A percentile compares a stretch with the other conserved stretches of the same genome.
These are phyloP conservation scores for Tilletia horrida DNA, from an alignment of 1,284 basidiomycete species.

Conservation along the genomic window DNA sequence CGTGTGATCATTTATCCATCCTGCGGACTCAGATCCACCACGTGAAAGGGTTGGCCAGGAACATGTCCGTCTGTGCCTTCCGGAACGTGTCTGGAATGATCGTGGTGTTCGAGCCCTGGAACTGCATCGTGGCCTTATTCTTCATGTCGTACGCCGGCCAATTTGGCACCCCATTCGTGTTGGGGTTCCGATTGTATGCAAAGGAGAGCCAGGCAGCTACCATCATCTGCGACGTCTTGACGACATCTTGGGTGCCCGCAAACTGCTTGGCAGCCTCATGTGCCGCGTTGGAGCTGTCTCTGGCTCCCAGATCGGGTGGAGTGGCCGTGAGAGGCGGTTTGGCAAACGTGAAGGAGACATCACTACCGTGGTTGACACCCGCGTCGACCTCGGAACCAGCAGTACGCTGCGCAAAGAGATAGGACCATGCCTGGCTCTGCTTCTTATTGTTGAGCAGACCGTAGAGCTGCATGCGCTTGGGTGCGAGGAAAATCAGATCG, in stretches of 20 bases:
- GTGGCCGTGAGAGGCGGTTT: neutral
- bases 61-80: slow-evolving; percentile 15
- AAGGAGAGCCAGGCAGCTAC: slow-evolving; percentile 12
- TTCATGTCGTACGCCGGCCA: slow-evolving; percentile 15
- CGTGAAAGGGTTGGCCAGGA: slow-evolving; percentile 11
- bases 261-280: neutral
- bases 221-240: slow-evolving; percentile 3
- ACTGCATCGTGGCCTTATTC: slow-evolving; percentile 20
- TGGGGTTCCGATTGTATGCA: slow-evolving; percentile 7
- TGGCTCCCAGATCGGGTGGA: neutral
- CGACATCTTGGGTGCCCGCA: neutral
- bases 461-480: slow-evolving; percentile 15
- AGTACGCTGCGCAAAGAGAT: slow-evolving; percentile 6
- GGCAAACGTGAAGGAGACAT: neutral
- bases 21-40: slow-evolving; percentile 9
- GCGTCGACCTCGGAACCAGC: neutral
- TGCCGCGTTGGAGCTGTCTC: neutral
- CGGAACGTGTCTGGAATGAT: slow-evolving; percentile 28
- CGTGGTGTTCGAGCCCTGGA: slow-evolving; percentile 30
- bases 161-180: slow-evolving; percentile 2
- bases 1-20: neutral
- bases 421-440: slow-evolving; percentile 8
- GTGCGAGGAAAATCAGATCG: slow-evolving; percentile 4
- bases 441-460: neutral
- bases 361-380: neutral